Conservation (phyloP, 805 yeast species). For the Saturnispora kantuleensis region DNA sequence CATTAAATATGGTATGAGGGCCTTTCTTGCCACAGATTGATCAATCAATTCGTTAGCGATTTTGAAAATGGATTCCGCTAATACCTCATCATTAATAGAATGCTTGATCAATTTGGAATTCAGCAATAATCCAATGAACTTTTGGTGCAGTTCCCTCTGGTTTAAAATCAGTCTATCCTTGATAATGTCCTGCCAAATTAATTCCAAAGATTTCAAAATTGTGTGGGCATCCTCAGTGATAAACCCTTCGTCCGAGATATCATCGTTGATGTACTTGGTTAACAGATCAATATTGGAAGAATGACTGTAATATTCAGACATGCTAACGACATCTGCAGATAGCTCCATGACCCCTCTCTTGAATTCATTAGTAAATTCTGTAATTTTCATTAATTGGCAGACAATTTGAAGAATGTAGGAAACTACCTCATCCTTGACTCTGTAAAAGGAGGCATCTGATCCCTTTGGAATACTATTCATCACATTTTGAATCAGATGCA, state of each 20-base stretch:
- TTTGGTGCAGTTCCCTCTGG: slow-evolving; percentile 54
- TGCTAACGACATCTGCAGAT: slow-evolving; percentile 10
- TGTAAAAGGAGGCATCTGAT: slow-evolving; percentile 31
- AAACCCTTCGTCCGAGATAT: slow-evolving; percentile 6
- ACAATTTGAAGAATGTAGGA: slow-evolving; percentile 22
- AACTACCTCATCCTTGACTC: slow-evolving; percentile 31
- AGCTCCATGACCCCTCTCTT: slow-evolving; percentile 9
- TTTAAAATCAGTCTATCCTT: slow-evolving; percentile 52
- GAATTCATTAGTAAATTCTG: background rate
- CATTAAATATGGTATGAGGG: slow-evolving; percentile 54
- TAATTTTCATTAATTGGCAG: slow-evolving; percentile 12
- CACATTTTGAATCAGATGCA: slow-evolving; percentile 13
- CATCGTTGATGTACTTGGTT: slow-evolving; percentile 9
- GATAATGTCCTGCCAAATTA: slow-evolving; percentile 50
- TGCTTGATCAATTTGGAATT: slow-evolving; percentile 31
- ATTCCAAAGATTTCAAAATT: slow-evolving; percentile 28
- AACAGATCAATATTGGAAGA: slow-evolving; percentile 13
- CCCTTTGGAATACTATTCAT: slow-evolving; percentile 17
- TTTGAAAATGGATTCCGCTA: slow-evolving; percentile 23
- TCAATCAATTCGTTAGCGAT: slow-evolving; percentile 37
- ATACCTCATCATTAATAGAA: slow-evolving; percentile 25
- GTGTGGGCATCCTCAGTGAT: slow-evolving; percentile 10
- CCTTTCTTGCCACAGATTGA: slow-evolving; percentile 52
- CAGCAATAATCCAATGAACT: slow-evolving; percentile 42
- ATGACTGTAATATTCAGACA: slow-evolving; percentile 16